Evolutionary conservation across 108 stramenopile genomes (phyloP).

Genomic region (Cyclotella sp.): DNA sequence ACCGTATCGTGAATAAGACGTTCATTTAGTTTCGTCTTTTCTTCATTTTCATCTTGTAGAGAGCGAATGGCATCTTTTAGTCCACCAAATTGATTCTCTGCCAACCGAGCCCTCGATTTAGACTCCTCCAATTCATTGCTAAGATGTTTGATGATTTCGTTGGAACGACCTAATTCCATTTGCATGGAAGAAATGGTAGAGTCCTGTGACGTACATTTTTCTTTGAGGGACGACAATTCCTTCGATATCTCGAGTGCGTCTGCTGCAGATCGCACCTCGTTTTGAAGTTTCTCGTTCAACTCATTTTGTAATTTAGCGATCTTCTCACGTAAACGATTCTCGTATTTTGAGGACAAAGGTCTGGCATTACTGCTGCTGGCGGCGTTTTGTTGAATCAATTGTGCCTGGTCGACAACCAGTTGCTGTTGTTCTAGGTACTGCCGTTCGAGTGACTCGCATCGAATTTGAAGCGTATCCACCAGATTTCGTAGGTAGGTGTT

Average conservation of each 20-base stretch:
- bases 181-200: constrained; percentile 54
- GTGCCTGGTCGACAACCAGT: constrained; percentile 39
- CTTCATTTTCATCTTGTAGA: constrained; percentile 79
- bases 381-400: constrained; percentile 22
- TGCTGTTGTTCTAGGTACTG: constrained; percentile 57
- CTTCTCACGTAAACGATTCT: constrained; percentile 70
- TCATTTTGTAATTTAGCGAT: constrained; percentile 77
- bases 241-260: constrained; percentile 55
- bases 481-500: constrained; percentile 66
- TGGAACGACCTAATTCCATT: constrained; percentile 51
- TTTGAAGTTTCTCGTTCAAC: constrained; percentile 58
- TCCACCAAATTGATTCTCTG: constrained; percentile 84
- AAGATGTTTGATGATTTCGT: constrained; percentile 68
- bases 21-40: constrained; percentile 64
- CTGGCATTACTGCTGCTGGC: constrained; percentile 13
- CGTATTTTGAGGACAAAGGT: constrained; percentile 21
- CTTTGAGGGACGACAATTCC: constrained; percentile 54
- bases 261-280: constrained; percentile 50
- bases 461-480: constrained; percentile 68
- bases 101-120: constrained; percentile 65
- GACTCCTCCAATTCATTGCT: constrained; percentile 66
- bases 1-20: constrained; percentile 61
- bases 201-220: constrained; percentile 58
- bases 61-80: constrained; percentile 80
- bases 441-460: constrained; percentile 71